Percentiles rank a stretch among this genome's conserved stretches.
These are phyloP conservation scores for Penicillium daleae DNA, from an alignment of 495 filamentous ascomycete genomes.

Conservation along the genomic window DNA sequence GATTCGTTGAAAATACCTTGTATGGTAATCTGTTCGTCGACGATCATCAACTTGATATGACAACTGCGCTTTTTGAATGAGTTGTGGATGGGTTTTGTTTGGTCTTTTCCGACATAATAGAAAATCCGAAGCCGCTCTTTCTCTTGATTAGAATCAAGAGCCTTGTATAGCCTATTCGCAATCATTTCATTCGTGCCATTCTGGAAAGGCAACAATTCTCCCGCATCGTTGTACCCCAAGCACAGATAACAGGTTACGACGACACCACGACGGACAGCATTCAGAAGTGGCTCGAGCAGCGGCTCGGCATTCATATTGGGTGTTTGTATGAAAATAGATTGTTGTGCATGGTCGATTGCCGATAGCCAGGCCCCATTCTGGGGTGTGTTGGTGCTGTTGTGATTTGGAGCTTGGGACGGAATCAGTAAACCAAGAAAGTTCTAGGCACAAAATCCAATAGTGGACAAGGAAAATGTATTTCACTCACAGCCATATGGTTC, in stretches of 20 bases:
- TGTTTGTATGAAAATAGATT: constrained; percentile 71
- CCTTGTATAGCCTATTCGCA: constrained; percentile 57
- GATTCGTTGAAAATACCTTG: constrained; percentile 38
- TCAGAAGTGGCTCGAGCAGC: constrained; percentile 61
- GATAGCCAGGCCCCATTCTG: constrained; percentile 76
- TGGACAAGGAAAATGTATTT: neutral
- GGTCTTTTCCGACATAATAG: constrained; percentile 77
- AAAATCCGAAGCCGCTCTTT: constrained; percentile 56
- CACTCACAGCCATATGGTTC: constrained; percentile 61
- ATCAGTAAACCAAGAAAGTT: neutral
- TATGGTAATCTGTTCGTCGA: constrained; percentile 68
- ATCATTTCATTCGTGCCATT: constrained; percentile 77
- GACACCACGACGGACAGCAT: constrained; percentile 67
- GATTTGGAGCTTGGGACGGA: constrained; percentile 49
- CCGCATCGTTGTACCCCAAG: constrained; percentile 78
- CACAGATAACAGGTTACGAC: constrained; percentile 70
- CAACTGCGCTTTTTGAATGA: constrained; percentile 65
- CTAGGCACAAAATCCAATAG: too few species aligned
- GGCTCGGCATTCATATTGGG: constrained; percentile 76
- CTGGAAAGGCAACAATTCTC: constrained; percentile 74
- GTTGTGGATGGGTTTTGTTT: constrained; percentile 64
- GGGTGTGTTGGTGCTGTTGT: constrained; percentile 61
- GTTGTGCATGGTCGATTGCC: constrained; percentile 63
- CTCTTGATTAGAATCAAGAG: constrained; percentile 48
- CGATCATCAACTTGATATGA: constrained; percentile 77